Evolutionary conservation across 257 asterid species (phyloP).

Genomic region (Lycium ferocissimum): DNA sequence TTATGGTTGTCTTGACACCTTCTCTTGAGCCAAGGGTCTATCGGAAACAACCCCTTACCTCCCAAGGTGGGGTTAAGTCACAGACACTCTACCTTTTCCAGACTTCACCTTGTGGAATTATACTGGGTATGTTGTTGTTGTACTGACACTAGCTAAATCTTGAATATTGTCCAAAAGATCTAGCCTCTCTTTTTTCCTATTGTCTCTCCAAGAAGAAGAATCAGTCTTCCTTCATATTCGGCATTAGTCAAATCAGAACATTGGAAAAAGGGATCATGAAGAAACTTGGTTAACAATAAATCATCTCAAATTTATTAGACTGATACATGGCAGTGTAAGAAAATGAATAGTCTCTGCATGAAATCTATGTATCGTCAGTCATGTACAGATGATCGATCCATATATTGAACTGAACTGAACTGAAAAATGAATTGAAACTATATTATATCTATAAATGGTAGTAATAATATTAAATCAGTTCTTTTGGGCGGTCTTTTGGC

Average conservation of each 20-base stretch:
- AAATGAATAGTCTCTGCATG: neutral
- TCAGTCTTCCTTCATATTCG: neutral
- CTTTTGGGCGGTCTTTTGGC: constrained; percentile 50
- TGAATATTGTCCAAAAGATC: neutral
- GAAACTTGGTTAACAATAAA: neutral
- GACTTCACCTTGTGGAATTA: too few species aligned
- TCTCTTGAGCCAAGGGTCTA: too few species aligned
- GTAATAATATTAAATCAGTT: neutral
- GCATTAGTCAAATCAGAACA: neutral
- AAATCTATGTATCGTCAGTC: neutral
- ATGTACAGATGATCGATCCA: constrained; percentile 22
- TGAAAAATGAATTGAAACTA: neutral
- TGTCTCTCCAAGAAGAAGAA: neutral
- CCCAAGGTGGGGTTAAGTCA: too few species aligned
- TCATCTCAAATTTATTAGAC: constrained; percentile 23
- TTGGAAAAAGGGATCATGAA: neutral
- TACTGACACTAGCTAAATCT: too few species aligned
- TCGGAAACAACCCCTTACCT: too few species aligned
- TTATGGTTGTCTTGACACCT: too few species aligned
- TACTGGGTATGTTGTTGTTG: too few species aligned
- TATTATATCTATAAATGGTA: too few species aligned
- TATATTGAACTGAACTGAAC: neutral
- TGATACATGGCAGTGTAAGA: neutral
- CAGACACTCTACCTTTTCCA: too few species aligned
- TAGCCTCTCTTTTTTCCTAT: neutral